Base-by-base conservation (phyloP, 2,329 filamentous ascomycete species). In the Verticillium albo-atrum region DNA sequence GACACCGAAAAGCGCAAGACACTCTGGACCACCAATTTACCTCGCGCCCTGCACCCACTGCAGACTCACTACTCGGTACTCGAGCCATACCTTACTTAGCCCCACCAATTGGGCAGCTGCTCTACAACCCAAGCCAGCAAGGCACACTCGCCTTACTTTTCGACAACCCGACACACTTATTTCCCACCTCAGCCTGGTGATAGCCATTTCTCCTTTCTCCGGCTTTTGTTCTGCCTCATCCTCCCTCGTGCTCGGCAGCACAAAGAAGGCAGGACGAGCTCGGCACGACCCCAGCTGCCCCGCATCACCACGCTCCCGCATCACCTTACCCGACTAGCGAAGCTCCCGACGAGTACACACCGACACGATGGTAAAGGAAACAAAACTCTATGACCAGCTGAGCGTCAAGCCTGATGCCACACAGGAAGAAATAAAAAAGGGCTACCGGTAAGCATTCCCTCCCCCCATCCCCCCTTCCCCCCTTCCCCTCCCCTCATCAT, bases 361-460 rank as follows among this genome's bases (percentile, higher is more conserved):
- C 64, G 63, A 67, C 75, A 85, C 68, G 66, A 97, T 98, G 94
- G 92, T 96, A 67, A 90, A 91, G 69, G 94, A 98, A 81, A 95
- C 90, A 57, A 97, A 96, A 77, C 88, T 98, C 64, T 99, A 99
- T 82, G 92, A 98, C 75, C 83, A 86, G 64, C 82, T 99, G 69
- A 81, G 83, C 72, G 80, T 97, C 76, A 89, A 91, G 74, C 85
- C 94, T 37, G 85, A 87, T 62, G 92, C 93, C 26, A 83, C 87
- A 26, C 91, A 96, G 76, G 94, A 97, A 71, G 94, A 98, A 65
- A 96, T 99, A 74, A 98, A 97, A 75, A 99, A 98, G 74, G 95
- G 88, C 60, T 97, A 97, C 75, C 85, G 90, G 88, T 91, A 87
- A 75, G 84, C n/a, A n/a, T n/a, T n/a, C n/a, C n/a, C 71, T 37